phyloP scores from a whole-genome alignment of 2,329 filamentous ascomycete genomes.

The Neoarthrinium moseri region DNA sequence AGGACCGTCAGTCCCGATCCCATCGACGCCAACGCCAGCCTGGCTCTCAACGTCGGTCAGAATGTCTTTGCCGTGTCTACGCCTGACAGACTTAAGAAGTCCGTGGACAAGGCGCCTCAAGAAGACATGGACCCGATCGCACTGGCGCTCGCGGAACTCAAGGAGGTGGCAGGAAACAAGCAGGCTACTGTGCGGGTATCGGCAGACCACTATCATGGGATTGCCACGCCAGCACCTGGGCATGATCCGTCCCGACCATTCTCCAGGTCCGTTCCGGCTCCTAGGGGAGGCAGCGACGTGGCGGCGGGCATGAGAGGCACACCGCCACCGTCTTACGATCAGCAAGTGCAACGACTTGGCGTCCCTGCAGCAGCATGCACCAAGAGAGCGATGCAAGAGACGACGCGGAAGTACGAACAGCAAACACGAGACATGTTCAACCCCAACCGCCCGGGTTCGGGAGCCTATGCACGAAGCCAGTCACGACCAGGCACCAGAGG shows the following conservation, averaged over 20 bases:
- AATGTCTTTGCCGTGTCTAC: slow-evolving; percentile 94
- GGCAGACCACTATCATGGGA: slow-evolving; percentile 94
- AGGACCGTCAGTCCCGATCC: slow-evolving; percentile 69
- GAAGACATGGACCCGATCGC: slow-evolving; percentile 86
- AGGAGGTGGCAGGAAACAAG: slow-evolving; percentile 75
- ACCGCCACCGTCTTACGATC: slow-evolving; percentile 85
- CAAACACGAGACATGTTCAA: slow-evolving; percentile 81
- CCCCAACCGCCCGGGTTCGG: slow-evolving; percentile 30
- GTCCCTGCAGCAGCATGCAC: slow-evolving; percentile 92
- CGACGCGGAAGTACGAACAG: slow-evolving; percentile 81
- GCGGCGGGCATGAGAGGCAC: slow-evolving; percentile 66
- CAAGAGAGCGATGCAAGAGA: slow-evolving; percentile 91
- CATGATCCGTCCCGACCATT: slow-evolving; percentile 33
- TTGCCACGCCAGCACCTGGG: slow-evolving; percentile 74
- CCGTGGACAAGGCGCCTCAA: slow-evolving; percentile 35
- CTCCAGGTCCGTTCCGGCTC: slow-evolving; percentile 39
- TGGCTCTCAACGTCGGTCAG: slow-evolving; percentile 91
- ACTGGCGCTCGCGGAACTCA: slow-evolving; percentile 86
- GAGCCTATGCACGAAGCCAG: slow-evolving; percentile 33
- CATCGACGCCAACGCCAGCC: slow-evolving; percentile 86
- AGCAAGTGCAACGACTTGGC: slow-evolving; percentile 74
- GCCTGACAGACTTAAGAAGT: slow-evolving; percentile 60
- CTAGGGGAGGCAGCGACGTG: slow-evolving; percentile 38
- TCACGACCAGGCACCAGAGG: slow-evolving; percentile 60
- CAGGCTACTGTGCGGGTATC: slow-evolving; percentile 80